Conservation (phyloP, 148 eudicot species). For the Vaccinium darrowii region DNA sequence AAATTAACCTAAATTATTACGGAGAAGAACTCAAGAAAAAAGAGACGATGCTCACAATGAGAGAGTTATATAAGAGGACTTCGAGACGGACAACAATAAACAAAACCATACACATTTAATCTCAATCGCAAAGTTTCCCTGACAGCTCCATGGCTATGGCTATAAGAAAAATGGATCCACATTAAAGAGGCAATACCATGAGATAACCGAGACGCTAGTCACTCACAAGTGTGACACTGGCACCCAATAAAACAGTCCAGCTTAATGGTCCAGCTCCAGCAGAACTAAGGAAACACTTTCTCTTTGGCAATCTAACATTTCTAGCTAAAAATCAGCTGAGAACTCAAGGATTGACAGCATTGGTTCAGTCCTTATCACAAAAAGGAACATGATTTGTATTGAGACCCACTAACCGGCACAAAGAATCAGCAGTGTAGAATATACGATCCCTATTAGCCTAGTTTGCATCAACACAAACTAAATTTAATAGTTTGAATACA, state of each 20-base stretch:
- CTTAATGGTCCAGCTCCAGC: conserved; percentile 7
- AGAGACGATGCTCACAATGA: not conserved
- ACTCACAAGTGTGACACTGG: not conserved
- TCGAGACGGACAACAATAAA: not conserved
- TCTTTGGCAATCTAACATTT: no score
- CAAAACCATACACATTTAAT: not conserved
- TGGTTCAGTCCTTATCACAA: not conserved
- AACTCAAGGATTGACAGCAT: not conserved
- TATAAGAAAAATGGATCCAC: not conserved
- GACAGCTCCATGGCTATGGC: not conserved
- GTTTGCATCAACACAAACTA: not conserved
- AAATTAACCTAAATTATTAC: conserved; percentile 16
- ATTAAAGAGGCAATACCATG: not conserved
- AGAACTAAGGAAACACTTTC: not conserved
- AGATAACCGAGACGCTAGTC: not conserved
- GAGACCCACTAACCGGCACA: conserved; percentile 2
- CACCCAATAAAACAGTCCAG: not conserved
- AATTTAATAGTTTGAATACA: not conserved
- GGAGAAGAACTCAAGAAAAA: conserved; percentile 3
- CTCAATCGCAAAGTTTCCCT: not conserved
- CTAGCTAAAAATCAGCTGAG: not conserved
- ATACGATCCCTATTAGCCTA: not conserved
- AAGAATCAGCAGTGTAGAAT: not conserved
- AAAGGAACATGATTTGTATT: not conserved
- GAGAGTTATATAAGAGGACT: not conserved